A percentile compares a stretch with the other conserved stretches of the same genome.
Evolutionary conservation across 2,329 filamentous ascomycete species (phyloP).

Genomic region (Aspergillus cejpii): DNA sequence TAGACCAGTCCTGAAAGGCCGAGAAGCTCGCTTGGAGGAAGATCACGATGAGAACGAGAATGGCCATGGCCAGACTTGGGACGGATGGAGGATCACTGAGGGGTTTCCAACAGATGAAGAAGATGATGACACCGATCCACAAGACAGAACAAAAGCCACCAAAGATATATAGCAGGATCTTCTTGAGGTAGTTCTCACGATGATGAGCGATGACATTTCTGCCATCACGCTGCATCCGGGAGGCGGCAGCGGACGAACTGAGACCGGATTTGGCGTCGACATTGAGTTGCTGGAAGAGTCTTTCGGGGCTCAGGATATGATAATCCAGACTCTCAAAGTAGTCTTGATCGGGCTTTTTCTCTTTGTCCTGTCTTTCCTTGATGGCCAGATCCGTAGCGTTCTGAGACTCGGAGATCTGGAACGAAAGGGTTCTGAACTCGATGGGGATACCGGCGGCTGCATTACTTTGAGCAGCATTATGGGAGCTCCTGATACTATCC

Average conservation of each 20-base stretch:
- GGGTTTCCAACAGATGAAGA: conserved; percentile 71
- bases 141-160: conserved; percentile 72
- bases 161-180: conserved; percentile 65
- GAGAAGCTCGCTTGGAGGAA: conserved; percentile 63
- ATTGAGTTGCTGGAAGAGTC: conserved; percentile 55
- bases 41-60: conserved; percentile 67
- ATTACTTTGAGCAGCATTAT: conserved; percentile 10
- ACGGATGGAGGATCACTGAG: conserved; percentile 62
- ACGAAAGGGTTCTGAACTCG: conserved; percentile 36
- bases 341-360: conserved; percentile 35
- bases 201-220: conserved; percentile 62
- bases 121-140: conserved; percentile 61
- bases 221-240: conserved; percentile 57
- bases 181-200: conserved; percentile 54
- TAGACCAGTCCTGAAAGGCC: conserved; percentile 68
- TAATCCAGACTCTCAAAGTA: conserved; percentile 60
- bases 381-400: conserved; percentile 23
- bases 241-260: conserved; percentile 50
- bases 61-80: conserved; percentile 65
- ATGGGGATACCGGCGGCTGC: conserved; percentile 27
- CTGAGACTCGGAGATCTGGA: conserved; percentile 37
- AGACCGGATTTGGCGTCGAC: conserved; percentile 55
- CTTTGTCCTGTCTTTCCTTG: conserved; percentile 15
- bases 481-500: conserved; percentile 16
- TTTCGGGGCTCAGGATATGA: conserved; percentile 54